Evolutionary conservation across 805 yeast species (phyloP), one percentile per base, ranked within the genome.

Genomic region (Metschnikowia chrysomelidarum): DNA sequence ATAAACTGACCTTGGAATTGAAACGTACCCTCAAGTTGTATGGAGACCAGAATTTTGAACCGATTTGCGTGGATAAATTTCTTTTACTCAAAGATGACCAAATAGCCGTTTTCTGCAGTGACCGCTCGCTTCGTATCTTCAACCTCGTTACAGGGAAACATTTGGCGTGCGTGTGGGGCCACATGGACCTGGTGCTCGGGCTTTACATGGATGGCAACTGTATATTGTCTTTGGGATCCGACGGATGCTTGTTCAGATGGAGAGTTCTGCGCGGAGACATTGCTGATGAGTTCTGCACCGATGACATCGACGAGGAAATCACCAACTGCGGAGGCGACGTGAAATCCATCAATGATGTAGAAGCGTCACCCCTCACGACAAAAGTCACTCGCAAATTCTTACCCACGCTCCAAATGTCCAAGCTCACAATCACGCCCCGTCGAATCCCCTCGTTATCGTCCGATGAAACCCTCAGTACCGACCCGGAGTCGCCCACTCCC

Each of bases 161-260:
- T 7, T 27, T 77, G 7, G 65, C 75, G 6, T 62, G 71, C 0
- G 72, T 66, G 30, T 82, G 83, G 82, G 89, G 69, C 1, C 70
- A 63, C 31, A 60, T 56, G 60, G 69, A 79, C 24, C 54, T 70
- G 1, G 67, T 79, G 4, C 52, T 73, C 10, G 72, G 75, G 0
- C 38, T 80, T 13, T 41, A 56, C 6, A 35, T 60, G 7, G 34
- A 45, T 5, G 47, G 46, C 2, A 40, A 49, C 4, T 50, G 62
- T 11, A 51, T 71, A 18, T 43, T 73, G 1, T 65, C 79, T 0
- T 60, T 75, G 11, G 70, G 80, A 14, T 58, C 57, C 6, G 80
- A 72, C 46, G 83, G 82, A 0, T 76, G 82, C 49, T 50, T 76
- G 32, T 75, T 78, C 40, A 53, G 50, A 5, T 77, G 82, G 82